Evolutionary conservation across 176 grass and related monocot genomes (phyloP), one percentile per base, ranked within the genome.

Genomic region (Musa itinerans): DNA sequence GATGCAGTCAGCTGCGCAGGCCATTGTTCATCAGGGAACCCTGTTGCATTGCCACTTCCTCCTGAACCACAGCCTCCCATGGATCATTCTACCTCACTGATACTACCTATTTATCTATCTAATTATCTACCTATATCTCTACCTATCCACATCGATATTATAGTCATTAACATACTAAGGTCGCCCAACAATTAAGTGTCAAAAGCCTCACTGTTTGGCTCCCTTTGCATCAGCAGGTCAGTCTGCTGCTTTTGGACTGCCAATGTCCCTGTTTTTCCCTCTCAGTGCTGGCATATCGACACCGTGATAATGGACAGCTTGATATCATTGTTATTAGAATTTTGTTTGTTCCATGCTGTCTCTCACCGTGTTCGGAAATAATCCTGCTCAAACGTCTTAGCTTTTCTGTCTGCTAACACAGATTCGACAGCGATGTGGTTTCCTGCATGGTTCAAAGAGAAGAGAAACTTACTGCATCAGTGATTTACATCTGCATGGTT

Each of bases 11-110:
- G 85, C 91, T 94, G 23, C 72, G 86, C 14, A 79, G 83, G 20
- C 86, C 77, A 22, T 76, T 99, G 68, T 94, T 99, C 80, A 89
- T 99, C 65, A 81, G 84, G 78, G 95, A 99, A 76, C 88, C 81
- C 21, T 99, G 84, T 84, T 99, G 88, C 95, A 89, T 99, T 86
- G 88, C 95, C 91, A 88, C 84, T 25, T 86, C 84, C 1, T 27
- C 12, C n/a, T 74, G 52, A 74, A 3, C 11, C 57, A 49, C 76
- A 50, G 34, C 34, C 34, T 43, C 34, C 34, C 34, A 43, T 43
- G 34, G 34, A 43, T 43, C 2, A 17, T 13, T 65, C 20, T 0
- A 1, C 13, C 7, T 12, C n/a, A 12, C 6, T 29, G 0, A 11
- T 54, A 15, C 8, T 2, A 14, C 3, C 70, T 17, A 17, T 6